phyloP scores from a whole-genome alignment of 495 filamentous ascomycete genomes.

The Talaromyces nanjingensis region DNA sequence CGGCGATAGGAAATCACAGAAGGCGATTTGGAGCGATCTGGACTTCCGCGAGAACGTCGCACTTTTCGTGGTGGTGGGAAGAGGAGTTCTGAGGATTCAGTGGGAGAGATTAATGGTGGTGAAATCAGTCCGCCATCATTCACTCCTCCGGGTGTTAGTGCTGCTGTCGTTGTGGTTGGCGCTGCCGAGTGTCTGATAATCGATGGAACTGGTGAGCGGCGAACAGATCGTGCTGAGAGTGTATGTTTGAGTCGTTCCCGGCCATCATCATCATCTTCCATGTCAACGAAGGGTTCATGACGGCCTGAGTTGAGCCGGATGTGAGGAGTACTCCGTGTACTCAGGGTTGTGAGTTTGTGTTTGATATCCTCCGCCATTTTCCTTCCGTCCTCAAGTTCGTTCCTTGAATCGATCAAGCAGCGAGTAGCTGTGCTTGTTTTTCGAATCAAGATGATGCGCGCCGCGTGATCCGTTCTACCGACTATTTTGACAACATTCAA shows the following conservation, averaged over 20 bases:
- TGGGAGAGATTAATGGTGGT: slow-evolving; percentile 21
- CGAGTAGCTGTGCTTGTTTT: not conserved
- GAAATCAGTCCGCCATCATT: not conserved
- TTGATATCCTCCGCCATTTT: slow-evolving; percentile 7
- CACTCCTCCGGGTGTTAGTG: slow-evolving; percentile 18
- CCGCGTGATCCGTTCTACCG: not conserved
- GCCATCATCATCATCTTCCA: slow-evolving; percentile 8
- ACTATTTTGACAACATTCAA: not conserved
- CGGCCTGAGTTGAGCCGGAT: slow-evolving; percentile 54
- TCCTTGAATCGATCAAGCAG: not conserved
- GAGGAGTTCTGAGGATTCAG: slow-evolving; percentile 54
- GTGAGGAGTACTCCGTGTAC: slow-evolving; percentile 33
- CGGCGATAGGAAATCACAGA: slow-evolving; percentile 41
- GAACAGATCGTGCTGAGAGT: slow-evolving; percentile 25
- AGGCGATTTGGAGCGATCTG: slow-evolving; percentile 36
- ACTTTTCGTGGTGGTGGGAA: slow-evolving; percentile 46
- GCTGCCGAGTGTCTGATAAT: not conserved
- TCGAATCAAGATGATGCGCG: not conserved
- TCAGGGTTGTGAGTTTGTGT: not conserved
- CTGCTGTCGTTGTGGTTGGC: not conserved
- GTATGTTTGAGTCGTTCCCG: slow-evolving; percentile 13
- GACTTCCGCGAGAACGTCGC: slow-evolving; percentile 31
- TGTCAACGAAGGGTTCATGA: slow-evolving; percentile 41
- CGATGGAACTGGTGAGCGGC: slow-evolving; percentile 1
- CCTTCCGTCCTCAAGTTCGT: not conserved